These are phyloP conservation scores for Tritrichomonas musculus DNA, from an alignment of 208 protist genomes.

Conservation along the genomic window DNA sequence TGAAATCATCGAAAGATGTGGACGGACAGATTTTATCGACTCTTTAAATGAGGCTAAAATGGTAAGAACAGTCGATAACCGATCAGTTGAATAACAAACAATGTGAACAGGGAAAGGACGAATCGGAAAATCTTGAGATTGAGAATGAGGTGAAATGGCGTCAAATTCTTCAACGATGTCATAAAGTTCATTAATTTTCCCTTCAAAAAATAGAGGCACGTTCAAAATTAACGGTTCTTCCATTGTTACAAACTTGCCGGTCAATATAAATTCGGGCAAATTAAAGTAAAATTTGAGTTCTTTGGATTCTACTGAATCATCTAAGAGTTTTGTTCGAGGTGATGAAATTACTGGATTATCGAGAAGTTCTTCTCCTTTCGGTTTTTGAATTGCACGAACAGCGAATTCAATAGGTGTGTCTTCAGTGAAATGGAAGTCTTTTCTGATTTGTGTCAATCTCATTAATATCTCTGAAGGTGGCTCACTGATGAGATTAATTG, in stretches of 20 bases:
- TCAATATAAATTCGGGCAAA: neutral
- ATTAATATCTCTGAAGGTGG: neutral
- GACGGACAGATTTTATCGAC: neutral
- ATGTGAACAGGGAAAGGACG: neutral
- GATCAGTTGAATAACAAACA: neutral
- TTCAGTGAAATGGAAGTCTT: neutral
- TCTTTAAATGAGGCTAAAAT: neutral
- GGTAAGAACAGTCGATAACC: neutral
- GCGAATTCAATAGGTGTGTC: neutral
- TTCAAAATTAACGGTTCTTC: neutral
- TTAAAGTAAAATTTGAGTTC: neutral
- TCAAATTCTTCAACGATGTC: neutral
- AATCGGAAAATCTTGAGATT: neutral
- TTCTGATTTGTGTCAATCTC: neutral
- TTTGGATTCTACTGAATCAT: too few species aligned
- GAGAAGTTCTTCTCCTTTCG: neutral
- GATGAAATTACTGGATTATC: neutral
- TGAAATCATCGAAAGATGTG: neutral
- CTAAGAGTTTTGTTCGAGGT: neutral
- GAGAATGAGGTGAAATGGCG: neutral
- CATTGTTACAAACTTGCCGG: neutral
- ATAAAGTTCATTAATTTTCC: neutral
- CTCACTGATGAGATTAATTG: neutral
- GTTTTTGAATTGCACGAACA: neutral
- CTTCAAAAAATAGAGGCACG: neutral